Conservation (phyloP, 179 eudicot genomes). For the Dionaea muscipula region DNA sequence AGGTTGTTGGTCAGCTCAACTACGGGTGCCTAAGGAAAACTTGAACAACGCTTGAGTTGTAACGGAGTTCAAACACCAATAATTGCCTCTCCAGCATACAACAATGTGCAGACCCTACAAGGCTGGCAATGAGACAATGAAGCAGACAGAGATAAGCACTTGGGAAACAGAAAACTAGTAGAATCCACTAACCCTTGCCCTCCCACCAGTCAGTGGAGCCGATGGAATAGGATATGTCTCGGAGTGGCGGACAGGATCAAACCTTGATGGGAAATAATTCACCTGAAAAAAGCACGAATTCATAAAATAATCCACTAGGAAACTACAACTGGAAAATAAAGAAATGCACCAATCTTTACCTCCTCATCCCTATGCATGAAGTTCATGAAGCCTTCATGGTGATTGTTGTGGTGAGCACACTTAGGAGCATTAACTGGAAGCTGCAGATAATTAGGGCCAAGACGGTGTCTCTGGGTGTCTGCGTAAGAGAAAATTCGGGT, state of each 20-base stretch:
- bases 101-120: too few species aligned
- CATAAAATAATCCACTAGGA: not conserved
- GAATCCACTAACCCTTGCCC: conserved; percentile 18
- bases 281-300: conserved; percentile 12
- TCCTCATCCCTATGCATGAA: conserved; percentile 43
- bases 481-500: conserved; percentile 30
- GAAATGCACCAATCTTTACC: conserved; percentile 11
- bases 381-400: conserved; percentile 35
- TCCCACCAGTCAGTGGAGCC: conserved; percentile 20
- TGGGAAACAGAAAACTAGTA: not conserved
- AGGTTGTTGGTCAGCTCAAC: too few species aligned
- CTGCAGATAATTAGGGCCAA: conserved; percentile 34
- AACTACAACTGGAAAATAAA: not conserved
- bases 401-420: conserved; percentile 36
- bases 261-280: conserved; percentile 36
- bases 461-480: conserved; percentile 37
- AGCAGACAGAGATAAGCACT: too few species aligned
- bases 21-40: too few species aligned
- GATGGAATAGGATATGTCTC: conserved; percentile 28
- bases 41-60: not conserved
- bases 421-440: conserved; percentile 35
- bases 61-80: not conserved
- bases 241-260: conserved; percentile 30
- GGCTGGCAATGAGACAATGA: too few species aligned
- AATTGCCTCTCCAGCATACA: too few species aligned